Evolutionary conservation across 1,139 yeast species (phyloP).

Genomic region (Groenewaldozyma sp.): DNA sequence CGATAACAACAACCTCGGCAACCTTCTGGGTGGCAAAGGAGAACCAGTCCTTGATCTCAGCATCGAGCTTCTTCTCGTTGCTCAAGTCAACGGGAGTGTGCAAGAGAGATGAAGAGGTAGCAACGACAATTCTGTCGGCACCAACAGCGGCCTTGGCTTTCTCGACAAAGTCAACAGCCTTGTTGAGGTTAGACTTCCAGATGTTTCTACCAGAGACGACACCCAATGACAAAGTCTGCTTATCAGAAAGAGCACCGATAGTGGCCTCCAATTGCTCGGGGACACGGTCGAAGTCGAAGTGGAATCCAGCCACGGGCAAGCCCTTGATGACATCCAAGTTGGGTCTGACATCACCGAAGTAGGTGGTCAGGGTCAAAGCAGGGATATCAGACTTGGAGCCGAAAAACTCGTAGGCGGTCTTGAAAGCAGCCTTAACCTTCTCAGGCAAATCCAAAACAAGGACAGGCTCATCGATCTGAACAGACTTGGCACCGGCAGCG

Average conservation of each 20-base stretch:
- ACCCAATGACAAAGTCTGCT: constrained; percentile 89
- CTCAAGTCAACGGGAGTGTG: constrained; percentile 97
- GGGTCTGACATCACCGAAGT: constrained; percentile 98
- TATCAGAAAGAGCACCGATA: constrained; percentile 48
- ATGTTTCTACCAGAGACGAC: constrained; percentile 98
- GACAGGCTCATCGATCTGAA: constrained; percentile 96
- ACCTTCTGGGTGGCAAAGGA: constrained; percentile 97
- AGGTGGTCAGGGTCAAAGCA: constrained; percentile 75
- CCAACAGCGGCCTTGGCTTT: constrained; percentile 81
- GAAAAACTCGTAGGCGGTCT: constrained; percentile 72
- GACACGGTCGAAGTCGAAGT: constrained; percentile 91
- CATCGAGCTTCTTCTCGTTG: constrained; percentile 82
- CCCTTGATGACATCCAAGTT: constrained; percentile 82
- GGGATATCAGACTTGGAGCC: constrained; percentile 60
- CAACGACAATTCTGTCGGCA: constrained; percentile 76
- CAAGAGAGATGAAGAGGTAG: constrained; percentile 93
- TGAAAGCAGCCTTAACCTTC: constrained; percentile 73
- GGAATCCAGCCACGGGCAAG: constrained; percentile 91
- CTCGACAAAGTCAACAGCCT: constrained; percentile 73
- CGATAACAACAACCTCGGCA: constrained; percentile 79
- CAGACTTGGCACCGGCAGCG: constrained; percentile 90
- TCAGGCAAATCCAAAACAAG: constrained; percentile 89
- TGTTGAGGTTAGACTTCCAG: constrained; percentile 93
- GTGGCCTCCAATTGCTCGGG: constrained; percentile 94
- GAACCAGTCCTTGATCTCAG: constrained; percentile 94